These are phyloP conservation scores for Garcia nutans DNA, from an alignment of 345 rosid genomes.

Conservation along the genomic window DNA sequence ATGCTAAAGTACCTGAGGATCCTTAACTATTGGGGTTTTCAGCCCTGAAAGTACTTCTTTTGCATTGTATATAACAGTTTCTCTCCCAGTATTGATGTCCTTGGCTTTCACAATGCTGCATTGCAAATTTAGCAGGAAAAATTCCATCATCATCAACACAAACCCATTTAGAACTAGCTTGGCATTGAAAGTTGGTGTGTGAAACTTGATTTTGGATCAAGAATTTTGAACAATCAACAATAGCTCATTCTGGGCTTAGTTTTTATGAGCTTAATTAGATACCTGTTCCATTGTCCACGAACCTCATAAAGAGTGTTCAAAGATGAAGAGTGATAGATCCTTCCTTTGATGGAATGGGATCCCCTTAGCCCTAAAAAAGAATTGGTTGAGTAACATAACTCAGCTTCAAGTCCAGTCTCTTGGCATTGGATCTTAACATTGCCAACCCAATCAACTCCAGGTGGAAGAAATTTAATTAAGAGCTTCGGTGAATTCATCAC, in stretches of 20 bases:
- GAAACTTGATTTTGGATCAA: no score
- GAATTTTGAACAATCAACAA: no score
- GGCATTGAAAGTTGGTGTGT: no score
- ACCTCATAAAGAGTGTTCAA: slow-evolving; percentile 44
- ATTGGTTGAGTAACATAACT: slow-evolving; percentile 39
- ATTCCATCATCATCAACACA: background rate
- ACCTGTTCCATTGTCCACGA: slow-evolving; percentile 84
- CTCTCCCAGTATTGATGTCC: slow-evolving; percentile 47
- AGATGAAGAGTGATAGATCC: slow-evolving; percentile 50
- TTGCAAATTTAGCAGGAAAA: background rate
- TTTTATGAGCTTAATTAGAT: no score
- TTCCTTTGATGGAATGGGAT: slow-evolving; percentile 55
- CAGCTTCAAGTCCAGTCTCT: slow-evolving; percentile 65
- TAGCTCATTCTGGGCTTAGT: no score
- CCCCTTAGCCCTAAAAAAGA: slow-evolving; percentile 43
- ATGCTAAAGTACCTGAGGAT: slow-evolving; percentile 45
- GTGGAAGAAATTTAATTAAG: slow-evolving; percentile 58
- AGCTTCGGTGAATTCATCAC: slow-evolving; percentile 77
- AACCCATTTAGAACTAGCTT: no score
- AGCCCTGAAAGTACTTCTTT: slow-evolving; percentile 48
- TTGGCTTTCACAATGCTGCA: slow-evolving; percentile 60
- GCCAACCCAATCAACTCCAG: slow-evolving; percentile 65
- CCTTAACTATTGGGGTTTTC: slow-evolving; percentile 57
- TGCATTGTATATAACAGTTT: slow-evolving; percentile 57
- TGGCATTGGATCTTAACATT: slow-evolving; percentile 53